Percentiles rank a stretch among this genome's conserved stretches.
These are phyloP conservation scores for Jasminum sambac DNA, from an alignment of 257 asterid species.

Conservation along the genomic window DNA sequence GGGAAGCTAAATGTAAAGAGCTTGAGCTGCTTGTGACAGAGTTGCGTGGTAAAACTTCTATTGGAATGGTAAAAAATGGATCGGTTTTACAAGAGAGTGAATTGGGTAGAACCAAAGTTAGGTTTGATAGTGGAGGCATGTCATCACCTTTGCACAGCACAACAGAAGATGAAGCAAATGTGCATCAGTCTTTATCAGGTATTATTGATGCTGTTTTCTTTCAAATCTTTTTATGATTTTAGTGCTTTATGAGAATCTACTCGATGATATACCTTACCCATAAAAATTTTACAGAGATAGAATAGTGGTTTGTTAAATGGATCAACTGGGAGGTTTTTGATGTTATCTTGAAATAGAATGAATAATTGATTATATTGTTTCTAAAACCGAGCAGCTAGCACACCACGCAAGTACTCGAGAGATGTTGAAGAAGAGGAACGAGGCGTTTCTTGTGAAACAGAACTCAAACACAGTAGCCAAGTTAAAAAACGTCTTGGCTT, in stretches of 20 bases:
- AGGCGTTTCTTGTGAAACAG: slow-evolving; percentile 14
- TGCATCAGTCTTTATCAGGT: slow-evolving; percentile 13
- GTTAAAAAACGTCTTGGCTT: slow-evolving; percentile 39
- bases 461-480: slow-evolving; percentile 22
- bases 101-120: background rate
- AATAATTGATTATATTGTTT: slow-evolving; percentile 13
- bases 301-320: background rate
- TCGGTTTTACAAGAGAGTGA: background rate
- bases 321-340: background rate
- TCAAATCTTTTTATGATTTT: background rate
- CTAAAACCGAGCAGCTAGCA: slow-evolving; percentile 30
- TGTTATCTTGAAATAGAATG: background rate
- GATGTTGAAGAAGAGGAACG: slow-evolving; percentile 28
- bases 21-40: slow-evolving; percentile 42
- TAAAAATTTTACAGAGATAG: background rate
- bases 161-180: slow-evolving; percentile 12
- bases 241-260: slow-evolving; percentile 6
- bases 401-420: slow-evolving; percentile 15
- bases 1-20: slow-evolving; percentile 50
- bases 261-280: background rate
- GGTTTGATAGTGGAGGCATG: slow-evolving; percentile 10
- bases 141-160: background rate
- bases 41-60: slow-evolving; percentile 30
- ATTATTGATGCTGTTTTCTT: background rate
- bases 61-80: slow-evolving; percentile 18